A percentile compares a stretch with the other conserved stretches of the same genome.
Conservation (phyloP, 2,329 filamentous ascomycete genomes). For the Cyanodermella asteris region DNA sequence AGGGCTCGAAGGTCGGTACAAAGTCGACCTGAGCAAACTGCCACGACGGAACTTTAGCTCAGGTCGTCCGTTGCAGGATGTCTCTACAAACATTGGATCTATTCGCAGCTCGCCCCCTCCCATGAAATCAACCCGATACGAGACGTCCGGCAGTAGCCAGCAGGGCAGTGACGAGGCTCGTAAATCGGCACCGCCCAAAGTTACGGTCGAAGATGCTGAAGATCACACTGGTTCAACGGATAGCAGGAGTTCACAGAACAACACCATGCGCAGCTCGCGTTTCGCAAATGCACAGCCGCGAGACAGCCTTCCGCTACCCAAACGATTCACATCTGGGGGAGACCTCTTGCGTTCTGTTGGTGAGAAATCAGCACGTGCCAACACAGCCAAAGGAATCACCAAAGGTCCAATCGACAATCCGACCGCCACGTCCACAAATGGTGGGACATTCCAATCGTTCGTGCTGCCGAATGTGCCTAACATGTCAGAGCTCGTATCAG, state of each 20-base stretch:
- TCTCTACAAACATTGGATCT: constrained; percentile 19
- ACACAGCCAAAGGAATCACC: constrained; percentile 1
- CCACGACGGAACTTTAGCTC: too few species aligned
- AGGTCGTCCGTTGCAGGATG: too few species aligned
- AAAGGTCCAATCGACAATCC: too few species aligned
- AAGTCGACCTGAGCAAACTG: too few species aligned
- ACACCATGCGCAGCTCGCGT: constrained; percentile 32
- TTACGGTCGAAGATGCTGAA: constrained; percentile 29
- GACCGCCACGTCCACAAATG: constrained; percentile 20
- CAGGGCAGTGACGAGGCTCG: constrained; percentile 4
- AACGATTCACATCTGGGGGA: constrained; percentile 5
- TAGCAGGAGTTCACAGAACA: too few species aligned
- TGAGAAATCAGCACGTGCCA: too few species aligned
- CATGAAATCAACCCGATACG: constrained; percentile 9
- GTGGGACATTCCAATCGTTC: constrained; percentile 35
- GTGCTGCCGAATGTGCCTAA: constrained; percentile 38
- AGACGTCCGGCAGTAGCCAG: constrained; percentile 11
- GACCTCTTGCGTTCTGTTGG: not conserved
- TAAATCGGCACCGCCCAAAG: constrained; percentile 23
- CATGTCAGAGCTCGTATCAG: constrained; percentile 38
- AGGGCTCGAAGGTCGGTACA: too few species aligned
- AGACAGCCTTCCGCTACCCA: constrained; percentile 18
- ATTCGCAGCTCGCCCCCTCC: constrained; percentile 14
- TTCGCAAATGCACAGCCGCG: constrained; percentile 23
- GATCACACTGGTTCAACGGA: constrained; percentile 28